These are phyloP conservation scores for Cutaneotrichosporon spelunceum DNA, from an alignment of 1,284 basidiomycete genomes.

Conservation along the genomic window DNA sequence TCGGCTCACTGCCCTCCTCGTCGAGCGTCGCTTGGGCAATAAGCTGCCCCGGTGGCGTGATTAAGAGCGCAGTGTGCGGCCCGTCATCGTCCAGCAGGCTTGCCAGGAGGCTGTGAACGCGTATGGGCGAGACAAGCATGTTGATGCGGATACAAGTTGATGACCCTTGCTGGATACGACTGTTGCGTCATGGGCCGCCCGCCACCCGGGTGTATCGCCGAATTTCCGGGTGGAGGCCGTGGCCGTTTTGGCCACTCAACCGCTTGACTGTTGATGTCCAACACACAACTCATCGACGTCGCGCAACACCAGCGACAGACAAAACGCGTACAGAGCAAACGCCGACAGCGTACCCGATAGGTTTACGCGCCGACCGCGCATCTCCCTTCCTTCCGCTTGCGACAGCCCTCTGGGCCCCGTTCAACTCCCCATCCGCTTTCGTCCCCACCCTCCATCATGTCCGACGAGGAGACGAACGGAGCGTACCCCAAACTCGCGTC, in stretches of 20 bases:
- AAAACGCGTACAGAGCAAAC: not conserved
- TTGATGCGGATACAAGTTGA: not conserved
- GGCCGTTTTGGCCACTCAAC: conserved; percentile 1
- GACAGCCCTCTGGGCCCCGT: not conserved
- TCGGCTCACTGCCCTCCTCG: conserved; percentile 12
- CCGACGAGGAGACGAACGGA: conserved; percentile 20
- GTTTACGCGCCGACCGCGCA: not conserved
- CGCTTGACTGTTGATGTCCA: not conserved
- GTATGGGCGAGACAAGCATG: conserved; percentile 26
- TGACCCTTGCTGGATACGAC: not conserved
- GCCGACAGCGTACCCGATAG: not conserved
- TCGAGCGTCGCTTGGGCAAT: conserved; percentile 24
- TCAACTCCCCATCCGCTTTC: not conserved
- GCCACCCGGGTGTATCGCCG: conserved; percentile 13
- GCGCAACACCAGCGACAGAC: not conserved
- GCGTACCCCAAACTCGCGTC: conserved; percentile 65
- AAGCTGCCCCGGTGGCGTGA: conserved; percentile 34
- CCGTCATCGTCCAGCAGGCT: conserved; percentile 20
- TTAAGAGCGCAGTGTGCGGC: conserved; percentile 36
- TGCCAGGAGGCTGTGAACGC: conserved; percentile 17
- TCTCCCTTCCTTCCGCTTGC: not conserved
- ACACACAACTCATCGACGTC: not conserved
- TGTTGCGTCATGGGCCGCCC: not conserved
- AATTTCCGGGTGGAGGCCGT: conserved; percentile 9
- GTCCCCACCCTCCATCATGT: conserved; percentile 12